Evolutionary conservation across 495 filamentous ascomycete genomes (phyloP), one percentile per base, ranked within the genome.

Genomic region (Bombardia bombarda): DNA sequence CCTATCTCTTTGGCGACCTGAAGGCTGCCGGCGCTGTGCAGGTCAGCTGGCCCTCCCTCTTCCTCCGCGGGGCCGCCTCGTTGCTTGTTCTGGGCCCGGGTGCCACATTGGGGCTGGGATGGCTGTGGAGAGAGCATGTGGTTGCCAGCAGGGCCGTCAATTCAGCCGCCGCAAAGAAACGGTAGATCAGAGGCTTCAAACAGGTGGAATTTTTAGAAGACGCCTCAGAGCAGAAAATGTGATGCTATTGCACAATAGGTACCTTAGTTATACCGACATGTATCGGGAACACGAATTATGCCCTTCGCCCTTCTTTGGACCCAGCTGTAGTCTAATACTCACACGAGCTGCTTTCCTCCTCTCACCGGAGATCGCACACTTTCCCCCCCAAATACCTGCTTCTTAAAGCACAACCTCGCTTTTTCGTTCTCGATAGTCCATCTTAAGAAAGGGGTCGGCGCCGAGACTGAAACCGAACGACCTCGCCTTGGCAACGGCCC

Each of bases 391-490:
- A n/a, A n/a, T n/a, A n/a, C n/a, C n/a, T n/a, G n/a, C n/a, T n/a
- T n/a, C 24, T 26, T 26, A 33, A 13, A 54, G 9, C 9, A 39
- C 43, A 20, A 46, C 36, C 44, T 50, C 50, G 1, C 17, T 17
- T 18, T 43, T 14, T 8, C 51, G 26, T 4, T 19, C 22, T 5
- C 42, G 45, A 19, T 45, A 50, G 36, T 55, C 39, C 35, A 55
- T 30, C 37, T 42, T 51, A 31, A 42, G 9, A 2, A n/a, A 25
- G n/a, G 45, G 49, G 19, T 55, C 49, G 4, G 42, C 31, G 3
- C 37, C 17, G 12, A 52, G 13, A 7, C 19, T 22, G 18, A 45
- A 56, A 1, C 32, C 52, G 23, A 45, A 45, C n/a, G 23, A 32
- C 17, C 24, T 32, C 2, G 30, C 9, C 35, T 31, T 12, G 7